Conservation (phyloP, 1,139 yeast genomes). For the Scheffersomyces illinoinensis region DNA sequence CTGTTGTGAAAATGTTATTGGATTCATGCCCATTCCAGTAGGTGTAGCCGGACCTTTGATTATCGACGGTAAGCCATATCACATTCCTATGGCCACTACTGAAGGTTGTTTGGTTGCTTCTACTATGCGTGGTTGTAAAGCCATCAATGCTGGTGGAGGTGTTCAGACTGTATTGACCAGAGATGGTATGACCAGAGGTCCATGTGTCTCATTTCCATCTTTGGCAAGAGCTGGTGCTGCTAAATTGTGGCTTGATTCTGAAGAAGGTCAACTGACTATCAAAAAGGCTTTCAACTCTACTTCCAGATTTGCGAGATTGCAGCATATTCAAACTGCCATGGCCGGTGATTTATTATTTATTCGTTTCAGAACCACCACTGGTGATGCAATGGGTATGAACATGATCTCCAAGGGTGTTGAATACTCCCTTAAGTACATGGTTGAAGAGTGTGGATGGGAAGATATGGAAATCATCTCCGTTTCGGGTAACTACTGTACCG, state of each 20-base stretch:
- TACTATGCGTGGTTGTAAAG: slow-evolving; percentile 98
- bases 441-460: slow-evolving; percentile 84
- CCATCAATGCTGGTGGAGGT: slow-evolving; percentile 97
- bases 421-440: slow-evolving; percentile 78
- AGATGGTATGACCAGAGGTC: slow-evolving; percentile 99
- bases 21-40: slow-evolving; percentile 92
- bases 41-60: slow-evolving; percentile 97
- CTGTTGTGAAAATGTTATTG: slow-evolving; percentile 98
- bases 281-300: slow-evolving; percentile 95
- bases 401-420: slow-evolving; percentile 99
- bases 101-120: slow-evolving; percentile 99
- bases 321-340: slow-evolving; percentile 85
- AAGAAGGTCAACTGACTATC: slow-evolving; percentile 80
- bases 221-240: slow-evolving; percentile 91
- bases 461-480: slow-evolving; percentile 93
- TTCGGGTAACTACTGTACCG: slow-evolving; percentile 97
- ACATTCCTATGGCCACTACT: slow-evolving; percentile 98
- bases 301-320: slow-evolving; percentile 94
- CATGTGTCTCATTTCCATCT: slow-evolving; percentile 87
- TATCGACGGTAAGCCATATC: slow-evolving; percentile 83
- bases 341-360: slow-evolving; percentile 92
- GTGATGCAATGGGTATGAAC: slow-evolving; percentile 99
- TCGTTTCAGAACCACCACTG: slow-evolving; percentile 95
- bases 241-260: slow-evolving; percentile 93
- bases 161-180: slow-evolving; percentile 86